Evolutionary conservation across 2,329 filamentous ascomycete genomes (phyloP).

Genomic region (Cladosporium halotolerans): DNA sequence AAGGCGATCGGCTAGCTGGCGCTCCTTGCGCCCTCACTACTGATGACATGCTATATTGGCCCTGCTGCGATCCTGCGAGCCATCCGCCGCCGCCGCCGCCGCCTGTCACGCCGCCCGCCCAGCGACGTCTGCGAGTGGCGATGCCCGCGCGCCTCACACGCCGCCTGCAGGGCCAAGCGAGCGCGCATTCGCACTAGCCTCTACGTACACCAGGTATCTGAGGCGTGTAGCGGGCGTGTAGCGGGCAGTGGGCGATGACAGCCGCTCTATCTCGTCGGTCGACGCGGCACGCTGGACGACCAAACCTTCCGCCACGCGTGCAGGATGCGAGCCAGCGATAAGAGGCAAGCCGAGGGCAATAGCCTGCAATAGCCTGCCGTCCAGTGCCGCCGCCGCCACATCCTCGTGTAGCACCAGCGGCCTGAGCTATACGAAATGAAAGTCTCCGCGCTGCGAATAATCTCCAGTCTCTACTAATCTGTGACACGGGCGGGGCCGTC

Average conservation of each 20-base stretch:
- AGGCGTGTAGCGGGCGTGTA: no score
- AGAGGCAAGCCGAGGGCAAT: background rate
- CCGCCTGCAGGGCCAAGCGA: constrained; percentile 7
- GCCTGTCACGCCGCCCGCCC: no score
- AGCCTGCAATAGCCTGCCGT: background rate
- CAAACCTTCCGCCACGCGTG: background rate
- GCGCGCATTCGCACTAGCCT: background rate
- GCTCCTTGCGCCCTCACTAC: no score
- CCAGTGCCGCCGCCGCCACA: background rate
- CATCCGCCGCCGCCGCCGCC: no score
- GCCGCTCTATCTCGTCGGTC: background rate
- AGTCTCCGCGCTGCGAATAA: background rate
- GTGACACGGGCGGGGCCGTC: constrained; percentile 10
- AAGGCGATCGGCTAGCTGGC: no score
- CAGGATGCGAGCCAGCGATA: background rate
- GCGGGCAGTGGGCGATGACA: no score
- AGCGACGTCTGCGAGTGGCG: no score
- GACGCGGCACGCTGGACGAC: background rate
- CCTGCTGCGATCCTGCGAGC: no score
- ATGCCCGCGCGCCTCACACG: background rate
- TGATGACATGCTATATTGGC: no score
- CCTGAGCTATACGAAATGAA: constrained; percentile 5
- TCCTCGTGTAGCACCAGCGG: constrained; percentile 6
- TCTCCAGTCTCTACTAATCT: constrained; percentile 10
- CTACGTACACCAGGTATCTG: background rate